Evolutionary conservation across 495 filamentous ascomycete species (phyloP).

Genomic region (Cenococcum geophilum): DNA sequence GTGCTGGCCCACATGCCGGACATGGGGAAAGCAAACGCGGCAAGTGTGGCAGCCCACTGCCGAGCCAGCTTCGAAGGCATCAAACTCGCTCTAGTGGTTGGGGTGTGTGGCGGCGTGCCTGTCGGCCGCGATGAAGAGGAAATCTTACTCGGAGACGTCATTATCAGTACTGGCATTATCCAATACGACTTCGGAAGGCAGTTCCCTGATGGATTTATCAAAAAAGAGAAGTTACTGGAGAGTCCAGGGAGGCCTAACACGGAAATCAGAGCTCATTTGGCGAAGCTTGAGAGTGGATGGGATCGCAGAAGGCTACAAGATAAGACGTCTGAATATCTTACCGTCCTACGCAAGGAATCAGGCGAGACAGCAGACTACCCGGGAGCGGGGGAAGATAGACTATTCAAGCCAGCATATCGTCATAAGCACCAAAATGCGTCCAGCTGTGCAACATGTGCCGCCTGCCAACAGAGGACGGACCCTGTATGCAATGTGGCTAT

Average conservation of each 20-base stretch:
- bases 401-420: constrained; percentile 2
- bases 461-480: neutral
- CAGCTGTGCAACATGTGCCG: neutral
- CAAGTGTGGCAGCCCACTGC: neutral
- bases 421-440: constrained; percentile 4
- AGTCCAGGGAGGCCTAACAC: too few species aligned
- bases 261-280: too few species aligned
- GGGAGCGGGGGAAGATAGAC: constrained; percentile 1
- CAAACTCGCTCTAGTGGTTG: neutral
- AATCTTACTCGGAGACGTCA: constrained; percentile 13
- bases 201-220: too few species aligned
- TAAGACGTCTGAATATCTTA: too few species aligned
- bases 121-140: constrained; percentile 3
- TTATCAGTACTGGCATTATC: constrained; percentile 14
- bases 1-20: neutral
- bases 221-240: too few species aligned
- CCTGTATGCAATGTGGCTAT: neutral
- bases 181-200: constrained; percentile 18
- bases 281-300: too few species aligned
- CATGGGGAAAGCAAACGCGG: neutral
- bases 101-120: constrained; percentile 27
- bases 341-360: too few species aligned
- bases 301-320: too few species aligned
- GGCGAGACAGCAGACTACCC: constrained; percentile 8
- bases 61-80: neutral